Base-by-base conservation (phyloP, 345 rosid species). In the Hibiscus syriacus region DNA sequence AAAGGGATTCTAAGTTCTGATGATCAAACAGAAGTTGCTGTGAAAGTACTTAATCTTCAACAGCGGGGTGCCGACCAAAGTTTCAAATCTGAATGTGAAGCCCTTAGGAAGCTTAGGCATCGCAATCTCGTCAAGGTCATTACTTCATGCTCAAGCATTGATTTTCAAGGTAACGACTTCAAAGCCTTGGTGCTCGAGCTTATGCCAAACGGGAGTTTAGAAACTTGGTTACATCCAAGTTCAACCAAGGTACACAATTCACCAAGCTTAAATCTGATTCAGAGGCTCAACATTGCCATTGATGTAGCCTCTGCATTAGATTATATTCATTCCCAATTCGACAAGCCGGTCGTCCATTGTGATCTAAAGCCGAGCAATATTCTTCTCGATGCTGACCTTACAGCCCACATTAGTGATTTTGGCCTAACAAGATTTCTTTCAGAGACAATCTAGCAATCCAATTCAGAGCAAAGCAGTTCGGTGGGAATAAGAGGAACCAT, bases 41-140 rank as follows among this genome's bases (percentile, higher is more conserved):
- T 68, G 3, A 78, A 78, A 55, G 76, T 74, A 19, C 43, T 74
- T 23, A 68, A 68, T 11, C 75, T 71, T 17, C 49, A 68, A 43
- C 52, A 59, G 13, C 20, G 23, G 1, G 73, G 71, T 19, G 76
- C 73, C 46, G 39, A 50, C 9, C 68, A 48, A 66, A 78, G 68
- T 30, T 68, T 71, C 36, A 25, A 23, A 2, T 69, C 73, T 14
- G 81, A 78, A 36, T 63, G 68, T 32, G 45, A 76, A 38, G 58
- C 60, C 2, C 16, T 68, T 6, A 63, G 23, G 70, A 71, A 38
- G 6, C 34, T 10, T 13, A 11, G 73, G 12, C 76, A 71, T 19
- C 16, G 39, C 0, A 71, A 71, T 68, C 66, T 67, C 17, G 54
- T 67, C 2, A 76, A 62, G 26, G 30, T 67, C 11, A 26, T 76